Base-by-base conservation (phyloP, 306 rosid genomes). In the Prunus davidiana region DNA sequence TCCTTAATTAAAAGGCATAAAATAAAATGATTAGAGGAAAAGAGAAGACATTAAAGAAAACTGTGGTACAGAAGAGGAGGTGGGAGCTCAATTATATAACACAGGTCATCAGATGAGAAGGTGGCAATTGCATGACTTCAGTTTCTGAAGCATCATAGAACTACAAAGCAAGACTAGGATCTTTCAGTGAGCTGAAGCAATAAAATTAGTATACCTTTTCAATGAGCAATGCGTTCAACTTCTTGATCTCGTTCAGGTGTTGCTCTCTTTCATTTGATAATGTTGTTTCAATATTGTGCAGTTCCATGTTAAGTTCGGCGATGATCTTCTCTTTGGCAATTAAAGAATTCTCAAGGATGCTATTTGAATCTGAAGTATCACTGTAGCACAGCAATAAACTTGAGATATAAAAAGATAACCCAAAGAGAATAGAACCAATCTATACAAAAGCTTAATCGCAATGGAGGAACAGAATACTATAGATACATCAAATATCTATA, bases 241-340 rank as follows among this genome's bases (percentile, higher is more conserved):
- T 95, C 89, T 95, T 95, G 82, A 95, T 87, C 73, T 95, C 99
- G 50, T 80, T 88, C n/a, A 93, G 24, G 77, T 90, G 99, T 74
- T 91, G 85, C 76, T 90, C 99, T 79, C 93, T 87, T 80, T 95
- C 99, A 78, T 84, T 88, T 64, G 99, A 88, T 66, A 95, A 82
- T 73, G 90, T 86, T 58, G 91, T 95, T 86, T 95, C 97, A 78
- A 92, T 86, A 76, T 87, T 88, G 86, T 92, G 99, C 63, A 95
- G 97, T 79, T 95, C 99, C 96, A 89, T 84, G 89, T 95, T 95
- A 82, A 95, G 83, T 81, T 95, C 99, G 54, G 97, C 91, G 67
- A 95, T 92, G 76, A 87, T 85, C 88, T 91, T 95, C 86, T 92
- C 99, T 81, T 95, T 95, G 68, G 93, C 96, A 89, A 82, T 91